Conservation (phyloP, 1,284 basidiomycete genomes). For the Cryptococcus wingfieldii region DNA sequence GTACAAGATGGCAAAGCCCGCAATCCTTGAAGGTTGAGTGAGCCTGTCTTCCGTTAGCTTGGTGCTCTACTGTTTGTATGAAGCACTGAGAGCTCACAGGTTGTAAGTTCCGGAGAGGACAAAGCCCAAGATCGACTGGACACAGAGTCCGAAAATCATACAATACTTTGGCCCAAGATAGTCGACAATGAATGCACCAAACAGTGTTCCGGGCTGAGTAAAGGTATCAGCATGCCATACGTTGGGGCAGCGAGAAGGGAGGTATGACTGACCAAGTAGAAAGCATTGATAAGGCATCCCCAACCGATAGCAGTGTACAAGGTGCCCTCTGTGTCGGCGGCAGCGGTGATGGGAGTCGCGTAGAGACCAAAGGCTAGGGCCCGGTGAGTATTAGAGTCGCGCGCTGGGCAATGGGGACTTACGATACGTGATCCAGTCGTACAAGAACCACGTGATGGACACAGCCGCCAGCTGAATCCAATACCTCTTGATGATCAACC, state of each 20-base stretch:
- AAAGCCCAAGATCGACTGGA: constrained; percentile 75
- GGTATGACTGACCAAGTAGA: constrained; percentile 61
- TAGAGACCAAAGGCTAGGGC: constrained; percentile 69
- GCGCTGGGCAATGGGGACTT: background rate
- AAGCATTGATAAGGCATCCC: constrained; percentile 49
- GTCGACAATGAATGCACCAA: constrained; percentile 38
- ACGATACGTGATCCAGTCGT: constrained; percentile 48
- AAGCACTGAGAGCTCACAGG: constrained; percentile 44
- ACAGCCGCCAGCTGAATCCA: constrained; percentile 36
- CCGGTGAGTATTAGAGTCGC: background rate
- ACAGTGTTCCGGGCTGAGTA: constrained; percentile 28
- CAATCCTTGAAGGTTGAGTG: constrained; percentile 57
- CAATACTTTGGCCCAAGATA: constrained; percentile 53
- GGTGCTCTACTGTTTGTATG: background rate
- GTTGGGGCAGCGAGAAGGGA: constrained; percentile 59
- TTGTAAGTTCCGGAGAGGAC: constrained; percentile 76
- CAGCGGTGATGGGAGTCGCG: constrained; percentile 58
- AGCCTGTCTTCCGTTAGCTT: constrained; percentile 10
- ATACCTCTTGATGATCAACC: constrained; percentile 74
- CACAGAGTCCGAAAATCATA: constrained; percentile 68
- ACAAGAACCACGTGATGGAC: constrained; percentile 62
- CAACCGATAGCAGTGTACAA: constrained; percentile 42
- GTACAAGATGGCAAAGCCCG: constrained; percentile 78
- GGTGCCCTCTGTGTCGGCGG: constrained; percentile 22
- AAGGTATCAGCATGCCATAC: background rate